These are phyloP conservation scores for Eimeria necatrix DNA, from an alignment of 169 alveolate genomes.

Conservation along the genomic window DNA sequence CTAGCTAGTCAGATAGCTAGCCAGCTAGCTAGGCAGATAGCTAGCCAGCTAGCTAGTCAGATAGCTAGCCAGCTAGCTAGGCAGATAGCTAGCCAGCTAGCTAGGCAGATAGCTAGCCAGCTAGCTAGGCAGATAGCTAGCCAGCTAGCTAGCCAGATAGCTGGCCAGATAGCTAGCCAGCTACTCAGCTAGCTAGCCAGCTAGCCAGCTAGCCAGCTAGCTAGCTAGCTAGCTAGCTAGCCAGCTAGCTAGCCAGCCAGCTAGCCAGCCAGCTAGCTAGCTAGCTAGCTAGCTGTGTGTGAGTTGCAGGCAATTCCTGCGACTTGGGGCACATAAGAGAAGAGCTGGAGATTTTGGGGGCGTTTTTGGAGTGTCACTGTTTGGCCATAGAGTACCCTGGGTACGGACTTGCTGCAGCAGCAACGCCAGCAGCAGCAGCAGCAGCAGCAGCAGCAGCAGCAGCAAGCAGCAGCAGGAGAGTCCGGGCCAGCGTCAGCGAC, in stretches of 20 bases:
- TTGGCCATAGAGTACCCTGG: constrained; percentile 92
- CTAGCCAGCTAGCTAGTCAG: too few relatives aligned
- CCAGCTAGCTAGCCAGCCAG: too few relatives aligned
- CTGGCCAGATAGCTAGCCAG: too few relatives aligned
- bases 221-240: too few relatives aligned
- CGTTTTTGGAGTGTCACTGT: constrained; percentile 85
- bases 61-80: too few relatives aligned
- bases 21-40: not conserved
- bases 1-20: not conserved
- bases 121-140: too few relatives aligned
- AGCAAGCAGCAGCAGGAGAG: not conserved
- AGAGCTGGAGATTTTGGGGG: constrained; percentile 85
- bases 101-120: too few relatives aligned
- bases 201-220: too few relatives aligned
- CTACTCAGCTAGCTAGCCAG: too few relatives aligned
- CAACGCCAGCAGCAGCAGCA: not conserved
- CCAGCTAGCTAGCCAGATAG: too few relatives aligned
- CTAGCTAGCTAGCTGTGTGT: not conserved
- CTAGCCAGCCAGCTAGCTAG: too few relatives aligned
- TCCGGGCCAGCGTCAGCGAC: constrained; percentile 67
- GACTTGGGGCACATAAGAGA: constrained; percentile 91
- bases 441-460: constrained; percentile 2
- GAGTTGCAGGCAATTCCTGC: constrained; percentile 87
- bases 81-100: too few relatives aligned
- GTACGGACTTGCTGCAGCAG: constrained; percentile 16